These are phyloP conservation scores for Sporothrix curviconia DNA, from an alignment of 2,329 filamentous ascomycete genomes.

Conservation along the genomic window DNA sequence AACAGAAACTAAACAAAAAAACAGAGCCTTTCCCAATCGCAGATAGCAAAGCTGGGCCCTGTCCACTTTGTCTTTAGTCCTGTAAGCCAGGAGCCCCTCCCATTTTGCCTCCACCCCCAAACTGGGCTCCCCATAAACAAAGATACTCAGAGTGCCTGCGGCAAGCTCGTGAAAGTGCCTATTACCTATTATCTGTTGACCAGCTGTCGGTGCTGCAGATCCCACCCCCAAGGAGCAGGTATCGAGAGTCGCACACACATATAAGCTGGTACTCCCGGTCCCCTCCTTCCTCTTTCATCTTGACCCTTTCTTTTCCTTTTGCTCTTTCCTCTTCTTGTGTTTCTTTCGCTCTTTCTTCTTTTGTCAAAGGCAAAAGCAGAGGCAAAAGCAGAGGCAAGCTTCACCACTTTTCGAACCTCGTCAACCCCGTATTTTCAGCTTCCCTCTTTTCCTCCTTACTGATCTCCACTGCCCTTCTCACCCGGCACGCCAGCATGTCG, in stretches of 20 bases:
- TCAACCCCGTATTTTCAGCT: background rate
- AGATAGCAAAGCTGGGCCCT: background rate
- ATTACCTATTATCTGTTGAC: background rate
- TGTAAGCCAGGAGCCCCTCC: background rate
- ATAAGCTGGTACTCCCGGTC: background rate
- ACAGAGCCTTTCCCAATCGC: background rate
- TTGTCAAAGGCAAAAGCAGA: background rate
- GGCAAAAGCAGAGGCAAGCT: background rate
- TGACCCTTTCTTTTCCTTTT: background rate
- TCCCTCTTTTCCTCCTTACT: background rate
- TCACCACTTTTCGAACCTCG: background rate
- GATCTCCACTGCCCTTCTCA: background rate
- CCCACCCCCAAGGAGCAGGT: background rate
- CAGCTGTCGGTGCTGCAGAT: background rate
- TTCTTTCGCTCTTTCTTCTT: background rate
- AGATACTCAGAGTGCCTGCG: background rate
- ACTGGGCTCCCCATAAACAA: background rate
- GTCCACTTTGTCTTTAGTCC: background rate
- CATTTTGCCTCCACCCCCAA: background rate
- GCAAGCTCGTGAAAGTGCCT: background rate
- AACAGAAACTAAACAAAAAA: background rate
- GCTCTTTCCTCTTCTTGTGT: background rate
- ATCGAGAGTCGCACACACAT: background rate
- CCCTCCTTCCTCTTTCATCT: slow-evolving; percentile 1
- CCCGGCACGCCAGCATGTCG: slow-evolving; percentile 12